Evolutionary conservation across 2,329 filamentous ascomycete genomes (phyloP).

Genomic region (Ophiostoma quercus): DNA sequence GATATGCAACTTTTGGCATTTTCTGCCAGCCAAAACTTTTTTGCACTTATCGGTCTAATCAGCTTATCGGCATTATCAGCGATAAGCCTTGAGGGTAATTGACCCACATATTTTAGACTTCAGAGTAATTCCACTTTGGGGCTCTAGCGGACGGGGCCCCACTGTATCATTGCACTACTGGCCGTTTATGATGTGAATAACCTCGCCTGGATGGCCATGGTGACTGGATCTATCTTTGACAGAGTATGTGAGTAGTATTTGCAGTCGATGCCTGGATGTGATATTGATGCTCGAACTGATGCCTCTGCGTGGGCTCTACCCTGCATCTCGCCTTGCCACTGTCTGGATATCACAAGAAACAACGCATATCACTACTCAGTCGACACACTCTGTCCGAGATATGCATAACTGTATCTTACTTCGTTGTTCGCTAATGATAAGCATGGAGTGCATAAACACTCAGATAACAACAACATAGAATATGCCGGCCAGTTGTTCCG

Average conservation of each 20-base stretch:
- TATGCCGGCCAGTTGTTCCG: neutral
- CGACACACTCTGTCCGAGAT: too few species aligned
- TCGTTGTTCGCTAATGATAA: neutral
- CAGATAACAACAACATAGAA: too few species aligned
- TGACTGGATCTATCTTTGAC: neutral
- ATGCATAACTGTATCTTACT: neutral
- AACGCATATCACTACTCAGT: neutral
- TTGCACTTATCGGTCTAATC: slow-evolving; percentile 11
- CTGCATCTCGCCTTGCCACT: too few species aligned
- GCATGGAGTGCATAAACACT: neutral
- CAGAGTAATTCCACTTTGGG: neutral
- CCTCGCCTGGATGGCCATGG: neutral
- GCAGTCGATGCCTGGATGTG: neutral
- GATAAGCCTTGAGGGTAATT: slow-evolving; percentile 9
- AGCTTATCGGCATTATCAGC: neutral
- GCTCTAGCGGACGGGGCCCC: neutral
- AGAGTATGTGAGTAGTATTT: neutral
- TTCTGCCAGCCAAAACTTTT: slow-evolving; percentile 19
- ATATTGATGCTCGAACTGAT: neutral
- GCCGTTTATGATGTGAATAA: neutral
- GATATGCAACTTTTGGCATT: neutral
- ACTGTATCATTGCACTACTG: neutral
- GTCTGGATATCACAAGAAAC: neutral
- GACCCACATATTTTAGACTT: neutral
- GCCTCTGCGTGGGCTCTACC: too few species aligned